phyloP scores from a whole-genome alignment of 2,329 filamentous ascomycete genomes.

The Cladosporium halotolerans region DNA sequence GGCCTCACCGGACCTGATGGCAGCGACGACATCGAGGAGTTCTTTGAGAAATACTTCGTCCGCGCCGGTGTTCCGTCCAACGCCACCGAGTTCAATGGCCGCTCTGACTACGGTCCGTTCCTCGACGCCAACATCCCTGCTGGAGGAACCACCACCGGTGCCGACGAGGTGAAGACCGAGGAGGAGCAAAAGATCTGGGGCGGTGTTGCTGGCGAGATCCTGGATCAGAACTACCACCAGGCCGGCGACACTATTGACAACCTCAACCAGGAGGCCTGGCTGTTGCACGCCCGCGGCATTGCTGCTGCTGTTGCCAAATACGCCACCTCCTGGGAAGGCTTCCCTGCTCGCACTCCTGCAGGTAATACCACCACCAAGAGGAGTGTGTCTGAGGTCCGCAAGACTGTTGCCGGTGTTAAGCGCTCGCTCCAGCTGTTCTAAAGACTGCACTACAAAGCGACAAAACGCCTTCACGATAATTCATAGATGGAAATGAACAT shows the following conservation, averaged over 20 bases:
- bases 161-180: slow-evolving; percentile 33
- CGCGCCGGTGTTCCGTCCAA: slow-evolving; percentile 25
- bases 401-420: slow-evolving; percentile 7
- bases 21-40: slow-evolving; percentile 48
- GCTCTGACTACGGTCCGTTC: slow-evolving; percentile 35
- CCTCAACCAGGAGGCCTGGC: slow-evolving; percentile 29
- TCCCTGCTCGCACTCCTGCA: slow-evolving; percentile 20
- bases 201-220: slow-evolving; percentile 30
- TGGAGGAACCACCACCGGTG: slow-evolving; percentile 34
- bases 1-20: slow-evolving; percentile 51
- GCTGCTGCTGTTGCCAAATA: slow-evolving; percentile 32
- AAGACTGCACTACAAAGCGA: neutral
- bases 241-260: slow-evolving; percentile 32
- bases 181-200: slow-evolving; percentile 31
- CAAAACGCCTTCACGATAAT: neutral
- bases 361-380: slow-evolving; percentile 9
- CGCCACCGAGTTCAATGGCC: slow-evolving; percentile 31
- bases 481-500: neutral
- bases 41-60: slow-evolving; percentile 30
- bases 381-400: slow-evolving; percentile 10
- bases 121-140: slow-evolving; percentile 32
- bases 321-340: slow-evolving; percentile 30
- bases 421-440: slow-evolving; percentile 8
- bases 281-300: slow-evolving; percentile 35
- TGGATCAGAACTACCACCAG: slow-evolving; percentile 34